A percentile compares a stretch with the other conserved stretches of the same genome.
Conservation (phyloP, 2,329 filamentous ascomycete genomes). For the Gaeumannomyces sp. region DNA sequence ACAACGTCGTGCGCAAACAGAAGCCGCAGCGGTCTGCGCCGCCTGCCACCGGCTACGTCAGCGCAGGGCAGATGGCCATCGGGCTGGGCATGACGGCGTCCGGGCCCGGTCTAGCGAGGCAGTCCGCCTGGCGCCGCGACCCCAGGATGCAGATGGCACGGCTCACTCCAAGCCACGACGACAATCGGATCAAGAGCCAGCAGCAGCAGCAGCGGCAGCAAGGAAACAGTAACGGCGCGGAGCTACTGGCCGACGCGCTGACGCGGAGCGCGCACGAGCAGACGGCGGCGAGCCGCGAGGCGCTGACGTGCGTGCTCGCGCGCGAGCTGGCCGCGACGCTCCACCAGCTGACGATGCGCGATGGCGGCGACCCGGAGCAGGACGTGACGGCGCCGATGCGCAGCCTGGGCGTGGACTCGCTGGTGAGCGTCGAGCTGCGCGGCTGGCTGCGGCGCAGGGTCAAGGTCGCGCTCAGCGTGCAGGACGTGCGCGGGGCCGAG, state of each 20-base stretch:
- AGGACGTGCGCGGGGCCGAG: slow-evolving; percentile 3
- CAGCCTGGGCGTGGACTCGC: slow-evolving; percentile 22
- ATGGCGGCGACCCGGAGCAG: slow-evolving; percentile 11
- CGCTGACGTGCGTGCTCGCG: slow-evolving; percentile 7
- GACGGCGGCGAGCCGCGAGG: background rate
- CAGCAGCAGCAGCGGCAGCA: too few species aligned
- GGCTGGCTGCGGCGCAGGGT: slow-evolving; percentile 22
- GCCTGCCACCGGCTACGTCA: background rate
- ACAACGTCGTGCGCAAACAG: background rate
- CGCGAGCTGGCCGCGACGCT: slow-evolving; percentile 12
- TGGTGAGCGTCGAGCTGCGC: slow-evolving; percentile 24
- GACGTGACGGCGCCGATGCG: slow-evolving; percentile 12
- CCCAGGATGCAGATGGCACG: background rate
- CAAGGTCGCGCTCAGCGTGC: slow-evolving; percentile 12
- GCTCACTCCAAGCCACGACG: background rate
- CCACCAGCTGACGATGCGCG: slow-evolving; percentile 11
- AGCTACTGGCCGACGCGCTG: background rate
- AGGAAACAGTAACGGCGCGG: too few species aligned
- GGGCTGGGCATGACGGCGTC: slow-evolving; percentile 2
- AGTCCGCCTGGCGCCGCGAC: slow-evolving; percentile 1
- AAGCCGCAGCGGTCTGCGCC: background rate
- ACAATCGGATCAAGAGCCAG: background rate
- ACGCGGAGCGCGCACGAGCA: background rate
- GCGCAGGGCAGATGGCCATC: slow-evolving; percentile 9
- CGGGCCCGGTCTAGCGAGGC: too few species aligned